Conservation (phyloP, 148 eudicot species). For the Nepenthes gracilis region DNA sequence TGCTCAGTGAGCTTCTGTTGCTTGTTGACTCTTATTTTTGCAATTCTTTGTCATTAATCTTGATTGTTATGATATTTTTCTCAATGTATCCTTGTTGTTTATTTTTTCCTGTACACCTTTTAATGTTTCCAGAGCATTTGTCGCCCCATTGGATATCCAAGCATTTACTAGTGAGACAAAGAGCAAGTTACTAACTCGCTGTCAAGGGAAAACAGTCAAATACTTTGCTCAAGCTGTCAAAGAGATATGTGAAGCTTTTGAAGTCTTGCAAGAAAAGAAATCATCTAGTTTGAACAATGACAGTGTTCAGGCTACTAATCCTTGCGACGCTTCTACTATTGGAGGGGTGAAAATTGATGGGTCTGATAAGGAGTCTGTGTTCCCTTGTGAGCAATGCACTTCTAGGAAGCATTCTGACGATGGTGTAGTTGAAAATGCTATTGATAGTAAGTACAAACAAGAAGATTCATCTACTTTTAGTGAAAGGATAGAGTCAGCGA, state of each 20-base stretch:
- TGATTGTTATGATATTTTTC: neutral
- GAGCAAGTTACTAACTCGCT: slow-evolving; percentile 42
- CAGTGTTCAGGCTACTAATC: slow-evolving; percentile 14
- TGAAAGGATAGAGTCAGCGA: slow-evolving; percentile 18
- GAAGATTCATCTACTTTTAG: slow-evolving; percentile 6
- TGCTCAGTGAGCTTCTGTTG: neutral
- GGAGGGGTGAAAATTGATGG: slow-evolving; percentile 28
- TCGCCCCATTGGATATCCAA: slow-evolving; percentile 71
- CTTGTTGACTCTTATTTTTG: neutral
- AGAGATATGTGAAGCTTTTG: slow-evolving; percentile 78
- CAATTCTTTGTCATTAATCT: neutral
- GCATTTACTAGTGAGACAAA: slow-evolving; percentile 71
- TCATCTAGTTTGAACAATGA: slow-evolving; percentile 21
- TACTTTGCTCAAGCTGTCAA: slow-evolving; percentile 71
- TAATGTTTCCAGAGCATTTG: slow-evolving; percentile 63
- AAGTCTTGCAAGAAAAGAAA: slow-evolving; percentile 26
- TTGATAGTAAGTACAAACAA: slow-evolving; percentile 9
- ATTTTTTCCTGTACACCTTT: neutral
- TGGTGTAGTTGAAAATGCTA: neutral
- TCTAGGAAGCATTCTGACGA: no score
- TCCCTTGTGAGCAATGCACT: no score
- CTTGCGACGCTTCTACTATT: slow-evolving; percentile 20
- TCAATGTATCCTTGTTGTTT: neutral
- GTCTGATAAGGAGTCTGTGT: slow-evolving; percentile 16
- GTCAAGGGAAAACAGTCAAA: slow-evolving; percentile 66